These are phyloP conservation scores for Linnemannia zychae DNA, from an alignment of 192 early-diverging fungal genomes.

Conservation along the genomic window DNA sequence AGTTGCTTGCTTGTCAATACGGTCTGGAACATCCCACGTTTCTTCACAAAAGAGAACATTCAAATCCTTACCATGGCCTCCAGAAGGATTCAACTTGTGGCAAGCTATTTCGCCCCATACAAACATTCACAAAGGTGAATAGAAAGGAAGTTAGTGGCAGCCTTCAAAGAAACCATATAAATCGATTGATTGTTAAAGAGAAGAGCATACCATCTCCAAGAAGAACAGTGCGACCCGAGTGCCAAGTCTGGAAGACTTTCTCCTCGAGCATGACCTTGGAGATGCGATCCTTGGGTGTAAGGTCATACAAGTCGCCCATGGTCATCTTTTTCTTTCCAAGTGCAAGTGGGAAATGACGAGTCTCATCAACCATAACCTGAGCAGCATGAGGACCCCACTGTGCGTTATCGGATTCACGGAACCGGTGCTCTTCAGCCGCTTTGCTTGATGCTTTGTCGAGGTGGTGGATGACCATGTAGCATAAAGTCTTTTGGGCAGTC, in stretches of 20 bases:
- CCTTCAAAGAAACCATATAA: no score
- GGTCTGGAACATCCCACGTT: no score
- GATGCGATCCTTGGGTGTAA: background rate
- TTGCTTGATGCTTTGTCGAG: background rate
- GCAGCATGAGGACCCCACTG: constrained; percentile 18
- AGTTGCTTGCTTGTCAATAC: no score
- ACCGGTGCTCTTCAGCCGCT: background rate
- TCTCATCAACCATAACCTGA: constrained; percentile 9
- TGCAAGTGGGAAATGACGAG: constrained; percentile 5
- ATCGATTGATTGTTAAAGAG: background rate
- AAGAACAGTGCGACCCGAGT: background rate
- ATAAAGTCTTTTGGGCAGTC: background rate
- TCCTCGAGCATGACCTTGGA: constrained; percentile 22
- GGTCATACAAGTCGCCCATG: background rate
- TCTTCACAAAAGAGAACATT: no score
- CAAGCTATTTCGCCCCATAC: background rate
- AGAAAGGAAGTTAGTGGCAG: no score
- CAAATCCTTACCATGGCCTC: background rate
- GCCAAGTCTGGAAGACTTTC: constrained; percentile 17
- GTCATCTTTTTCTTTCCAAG: background rate
- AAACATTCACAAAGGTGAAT: no score
- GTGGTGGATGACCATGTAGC: background rate
- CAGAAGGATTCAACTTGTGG: constrained; percentile 8
- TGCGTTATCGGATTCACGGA: background rate
- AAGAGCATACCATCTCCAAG: constrained; percentile 8